Evolutionary conservation across 225 moss, liverwort and hornwort species (phyloP).

Genomic region (Physcomitrellopsis africana): DNA sequence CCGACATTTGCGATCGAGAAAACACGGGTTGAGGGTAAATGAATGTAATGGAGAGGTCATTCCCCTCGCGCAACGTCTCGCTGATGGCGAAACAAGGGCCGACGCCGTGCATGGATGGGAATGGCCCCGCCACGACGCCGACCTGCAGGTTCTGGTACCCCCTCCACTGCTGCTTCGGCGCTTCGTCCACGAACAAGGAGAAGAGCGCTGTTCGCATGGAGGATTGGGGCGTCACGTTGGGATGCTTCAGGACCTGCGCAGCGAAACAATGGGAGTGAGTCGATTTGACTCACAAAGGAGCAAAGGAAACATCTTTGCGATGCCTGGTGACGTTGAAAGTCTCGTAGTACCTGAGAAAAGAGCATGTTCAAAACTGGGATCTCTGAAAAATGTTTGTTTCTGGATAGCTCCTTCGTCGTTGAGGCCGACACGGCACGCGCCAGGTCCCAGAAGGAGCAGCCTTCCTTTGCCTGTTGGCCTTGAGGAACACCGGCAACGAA

Average conservation of each 20-base stretch:
- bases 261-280: background rate
- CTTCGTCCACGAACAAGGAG: conserved; percentile 63
- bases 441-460: no score
- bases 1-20: conserved; percentile 68
- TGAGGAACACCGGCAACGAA: no score
- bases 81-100: conserved; percentile 76
- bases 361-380: no score
- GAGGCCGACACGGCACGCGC: no score
- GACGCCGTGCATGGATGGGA: conserved; percentile 86
- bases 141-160: conserved; percentile 68
- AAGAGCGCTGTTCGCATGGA: conserved; percentile 75
- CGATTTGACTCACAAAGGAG: no score
- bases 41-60: conserved; percentile 62
- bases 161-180: conserved; percentile 50
- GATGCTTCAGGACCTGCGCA: conserved; percentile 77
- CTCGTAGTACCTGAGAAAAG: conserved; percentile 33
- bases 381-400: no score
- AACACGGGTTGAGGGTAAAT: conserved; percentile 71
- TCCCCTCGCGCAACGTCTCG: conserved; percentile 62
- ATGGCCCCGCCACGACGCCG: conserved; percentile 67
- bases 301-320: no score
- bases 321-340: no score
- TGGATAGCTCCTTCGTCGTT: no score
- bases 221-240: conserved; percentile 69
- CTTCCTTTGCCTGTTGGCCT: no score